Evolutionary conservation across 2,329 filamentous ascomycete genomes (phyloP).

Genomic region (Arthroderma sp.): DNA sequence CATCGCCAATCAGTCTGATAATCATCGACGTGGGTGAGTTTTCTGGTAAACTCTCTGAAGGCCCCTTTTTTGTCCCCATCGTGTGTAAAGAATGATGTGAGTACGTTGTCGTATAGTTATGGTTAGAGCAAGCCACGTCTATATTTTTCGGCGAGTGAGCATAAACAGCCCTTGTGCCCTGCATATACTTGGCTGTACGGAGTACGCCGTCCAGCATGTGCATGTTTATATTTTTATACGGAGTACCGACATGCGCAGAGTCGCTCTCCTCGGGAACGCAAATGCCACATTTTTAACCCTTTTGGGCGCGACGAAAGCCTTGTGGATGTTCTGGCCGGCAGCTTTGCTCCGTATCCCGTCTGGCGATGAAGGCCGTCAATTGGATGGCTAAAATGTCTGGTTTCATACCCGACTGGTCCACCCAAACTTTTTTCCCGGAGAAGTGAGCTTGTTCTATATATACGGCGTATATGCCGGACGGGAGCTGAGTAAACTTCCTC

Average conservation of each 20-base stretch:
- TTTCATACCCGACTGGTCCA: background rate
- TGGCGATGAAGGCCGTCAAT: background rate
- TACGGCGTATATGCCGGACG: too few species aligned
- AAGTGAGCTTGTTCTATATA: background rate
- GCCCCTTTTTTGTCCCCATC: background rate
- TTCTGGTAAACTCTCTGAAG: background rate
- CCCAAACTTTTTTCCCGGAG: background rate
- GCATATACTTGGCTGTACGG: too few species aligned
- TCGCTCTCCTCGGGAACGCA: background rate
- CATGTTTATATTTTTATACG: background rate
- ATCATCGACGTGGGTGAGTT: too few species aligned
- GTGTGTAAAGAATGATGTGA: background rate
- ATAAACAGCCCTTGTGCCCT: too few species aligned
- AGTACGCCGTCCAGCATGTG: too few species aligned
- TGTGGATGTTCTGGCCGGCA: background rate
- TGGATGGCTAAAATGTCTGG: background rate
- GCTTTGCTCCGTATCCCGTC: background rate
- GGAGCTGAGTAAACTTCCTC: background rate
- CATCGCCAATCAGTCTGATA: background rate
- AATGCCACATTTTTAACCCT: background rate
- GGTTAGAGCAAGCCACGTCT: too few species aligned
- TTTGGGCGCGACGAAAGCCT: background rate
- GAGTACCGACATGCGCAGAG: background rate
- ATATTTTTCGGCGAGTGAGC: too few species aligned
- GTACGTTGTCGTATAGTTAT: background rate